These are phyloP conservation scores for Pseudocercospora vitis DNA, from an alignment of 2,329 filamentous ascomycete genomes.

Conservation along the genomic window DNA sequence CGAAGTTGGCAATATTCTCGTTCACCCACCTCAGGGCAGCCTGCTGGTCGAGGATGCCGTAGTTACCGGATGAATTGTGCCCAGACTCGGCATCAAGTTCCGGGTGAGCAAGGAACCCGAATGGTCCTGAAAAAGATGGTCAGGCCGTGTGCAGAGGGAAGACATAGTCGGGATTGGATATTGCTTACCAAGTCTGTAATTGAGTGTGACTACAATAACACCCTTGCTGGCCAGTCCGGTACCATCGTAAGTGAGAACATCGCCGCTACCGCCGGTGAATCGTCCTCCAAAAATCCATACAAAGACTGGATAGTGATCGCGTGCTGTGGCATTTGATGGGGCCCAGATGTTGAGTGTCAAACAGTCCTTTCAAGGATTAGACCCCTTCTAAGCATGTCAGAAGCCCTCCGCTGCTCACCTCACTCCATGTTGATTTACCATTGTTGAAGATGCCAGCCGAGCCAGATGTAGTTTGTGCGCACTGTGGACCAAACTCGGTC, in stretches of 20 bases:
- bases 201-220: conserved; percentile 1
- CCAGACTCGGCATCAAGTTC: background rate
- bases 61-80: conserved; percentile 5
- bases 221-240: conserved; percentile 1
- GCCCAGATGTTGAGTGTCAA: conserved; percentile 1
- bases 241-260: background rate
- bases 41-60: conserved; percentile 48
- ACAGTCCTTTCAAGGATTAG: too few species aligned
- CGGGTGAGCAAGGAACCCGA: conserved; percentile 1
- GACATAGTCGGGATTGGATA: background rate
- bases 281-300: background rate
- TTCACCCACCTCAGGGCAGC: conserved; percentile 54
- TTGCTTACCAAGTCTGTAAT: background rate
- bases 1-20: conserved; percentile 53
- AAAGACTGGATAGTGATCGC: background rate
- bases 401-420: too few species aligned
- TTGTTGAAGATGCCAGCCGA: conserved; percentile 1
- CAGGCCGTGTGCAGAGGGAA: background rate
- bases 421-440: background rate
- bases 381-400: too few species aligned
- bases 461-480: background rate
- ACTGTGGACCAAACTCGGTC: conserved; percentile 7
- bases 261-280: background rate
- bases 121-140: background rate
- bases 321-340: background rate